These are phyloP conservation scores for Elongisporangium senticosum DNA, from an alignment of 352 stramenopile species.

Conservation along the genomic window DNA sequence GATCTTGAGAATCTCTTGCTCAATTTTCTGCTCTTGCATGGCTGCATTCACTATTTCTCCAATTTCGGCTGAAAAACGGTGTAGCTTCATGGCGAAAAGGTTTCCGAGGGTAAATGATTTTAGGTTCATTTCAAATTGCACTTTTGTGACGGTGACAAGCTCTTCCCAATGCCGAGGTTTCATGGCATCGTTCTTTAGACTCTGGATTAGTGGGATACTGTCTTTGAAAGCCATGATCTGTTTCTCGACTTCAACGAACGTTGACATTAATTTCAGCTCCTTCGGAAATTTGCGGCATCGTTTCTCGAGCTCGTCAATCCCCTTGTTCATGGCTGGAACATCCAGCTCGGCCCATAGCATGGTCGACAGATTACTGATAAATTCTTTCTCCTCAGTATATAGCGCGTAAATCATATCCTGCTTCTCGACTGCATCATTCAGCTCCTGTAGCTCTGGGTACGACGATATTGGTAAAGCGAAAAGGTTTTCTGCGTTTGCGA, in stretches of 20 bases:
- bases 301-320: constrained; percentile 92
- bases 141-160: constrained; percentile 85
- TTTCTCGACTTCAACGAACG: constrained; percentile 89
- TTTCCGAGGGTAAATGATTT: constrained; percentile 91
- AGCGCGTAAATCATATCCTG: constrained; percentile 88
- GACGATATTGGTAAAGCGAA: constrained; percentile 90
- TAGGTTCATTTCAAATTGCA: constrained; percentile 91
- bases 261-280: constrained; percentile 87
- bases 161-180: constrained; percentile 90
- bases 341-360: constrained; percentile 94
- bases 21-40: constrained; percentile 93
- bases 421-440: constrained; percentile 83
- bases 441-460: constrained; percentile 88
- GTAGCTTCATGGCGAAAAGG: constrained; percentile 91
- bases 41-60: constrained; percentile 91
- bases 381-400: constrained; percentile 93
- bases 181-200: constrained; percentile 93
- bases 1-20: constrained; percentile 91
- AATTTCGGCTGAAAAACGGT: constrained; percentile 87
- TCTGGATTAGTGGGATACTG: constrained; percentile 91
- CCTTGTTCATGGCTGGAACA: constrained; percentile 87
- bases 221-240: constrained; percentile 92
- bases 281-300: constrained; percentile 89
- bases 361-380: constrained; percentile 82
- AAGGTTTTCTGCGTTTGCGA: constrained; percentile 93